phyloP scores from a whole-genome alignment of 306 rosid species.

The Sindora glabra region DNA sequence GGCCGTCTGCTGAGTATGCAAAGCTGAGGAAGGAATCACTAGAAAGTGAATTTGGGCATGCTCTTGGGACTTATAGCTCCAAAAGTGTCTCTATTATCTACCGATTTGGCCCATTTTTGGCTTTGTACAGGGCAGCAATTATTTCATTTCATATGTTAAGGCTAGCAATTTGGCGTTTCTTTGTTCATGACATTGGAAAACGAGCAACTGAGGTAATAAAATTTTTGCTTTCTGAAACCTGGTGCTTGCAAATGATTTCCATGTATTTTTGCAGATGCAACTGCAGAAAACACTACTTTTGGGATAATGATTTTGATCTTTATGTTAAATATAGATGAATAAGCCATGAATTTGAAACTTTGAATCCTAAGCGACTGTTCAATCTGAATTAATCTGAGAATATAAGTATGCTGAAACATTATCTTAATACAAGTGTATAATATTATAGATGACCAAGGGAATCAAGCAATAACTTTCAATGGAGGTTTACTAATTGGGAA shows the following conservation, averaged over 20 bases:
- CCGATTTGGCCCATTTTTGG: conserved; percentile 78
- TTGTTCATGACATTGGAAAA: conserved; percentile 51
- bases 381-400: no score
- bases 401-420: no score
- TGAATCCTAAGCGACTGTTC: no score
- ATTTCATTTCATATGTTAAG: conserved; percentile 76
- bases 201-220: conserved; percentile 71
- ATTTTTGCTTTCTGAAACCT: not conserved
- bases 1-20: conserved; percentile 87
- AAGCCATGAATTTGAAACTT: no score
- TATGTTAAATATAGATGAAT: not conserved
- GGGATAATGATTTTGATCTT: not conserved
- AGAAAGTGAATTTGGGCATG: conserved; percentile 70
- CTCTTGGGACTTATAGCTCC: conserved; percentile 62
- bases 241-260: conserved; percentile 2
- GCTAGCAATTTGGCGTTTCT: conserved; percentile 63
- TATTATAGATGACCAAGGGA: not conserved
- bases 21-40: conserved; percentile 79
- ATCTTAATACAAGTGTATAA: no score
- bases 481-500: not conserved
- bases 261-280: not conserved
- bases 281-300: not conserved
- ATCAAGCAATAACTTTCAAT: not conserved
- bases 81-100: conserved; percentile 51
- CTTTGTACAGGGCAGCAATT: conserved; percentile 79